Evolutionary conservation across 768 basidiomycete genomes (phyloP).

Genomic region (Lactarius quietus): DNA sequence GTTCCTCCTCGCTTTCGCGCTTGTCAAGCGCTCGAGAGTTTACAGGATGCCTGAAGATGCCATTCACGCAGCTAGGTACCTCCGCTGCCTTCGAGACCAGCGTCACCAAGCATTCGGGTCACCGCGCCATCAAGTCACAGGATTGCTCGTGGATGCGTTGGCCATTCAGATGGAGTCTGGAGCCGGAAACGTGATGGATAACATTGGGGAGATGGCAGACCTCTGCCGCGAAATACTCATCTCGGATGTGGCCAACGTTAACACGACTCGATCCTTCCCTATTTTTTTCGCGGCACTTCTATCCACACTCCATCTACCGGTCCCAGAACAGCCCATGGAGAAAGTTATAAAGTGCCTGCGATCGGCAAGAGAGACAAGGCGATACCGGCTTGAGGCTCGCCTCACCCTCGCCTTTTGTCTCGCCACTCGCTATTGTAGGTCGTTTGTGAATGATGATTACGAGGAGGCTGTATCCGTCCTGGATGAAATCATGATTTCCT

Average conservation of each 20-base stretch:
- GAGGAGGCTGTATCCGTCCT: background rate
- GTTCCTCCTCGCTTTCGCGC: background rate
- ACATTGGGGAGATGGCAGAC: background rate
- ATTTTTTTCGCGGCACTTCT: background rate
- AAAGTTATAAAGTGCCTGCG: background rate
- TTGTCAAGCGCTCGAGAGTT: background rate
- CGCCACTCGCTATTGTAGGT: background rate
- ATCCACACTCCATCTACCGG: background rate
- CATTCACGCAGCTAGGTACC: background rate
- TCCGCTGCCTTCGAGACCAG: background rate
- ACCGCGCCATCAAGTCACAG: background rate
- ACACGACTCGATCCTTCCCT: background rate
- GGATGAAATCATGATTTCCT: background rate
- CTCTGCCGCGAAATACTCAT: background rate
- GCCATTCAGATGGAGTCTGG: background rate
- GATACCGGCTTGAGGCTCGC: background rate
- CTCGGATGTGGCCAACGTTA: background rate
- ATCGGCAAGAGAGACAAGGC: background rate
- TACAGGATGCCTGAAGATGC: background rate
- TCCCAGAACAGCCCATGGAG: background rate
- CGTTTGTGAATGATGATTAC: background rate
- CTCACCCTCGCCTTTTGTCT: background rate
- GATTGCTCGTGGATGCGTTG: background rate
- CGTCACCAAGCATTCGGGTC: background rate
- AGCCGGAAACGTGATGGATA: background rate